These are phyloP conservation scores for Scedosporium dehoogii DNA, from an alignment of 2,329 filamentous ascomycete genomes.

Conservation along the genomic window DNA sequence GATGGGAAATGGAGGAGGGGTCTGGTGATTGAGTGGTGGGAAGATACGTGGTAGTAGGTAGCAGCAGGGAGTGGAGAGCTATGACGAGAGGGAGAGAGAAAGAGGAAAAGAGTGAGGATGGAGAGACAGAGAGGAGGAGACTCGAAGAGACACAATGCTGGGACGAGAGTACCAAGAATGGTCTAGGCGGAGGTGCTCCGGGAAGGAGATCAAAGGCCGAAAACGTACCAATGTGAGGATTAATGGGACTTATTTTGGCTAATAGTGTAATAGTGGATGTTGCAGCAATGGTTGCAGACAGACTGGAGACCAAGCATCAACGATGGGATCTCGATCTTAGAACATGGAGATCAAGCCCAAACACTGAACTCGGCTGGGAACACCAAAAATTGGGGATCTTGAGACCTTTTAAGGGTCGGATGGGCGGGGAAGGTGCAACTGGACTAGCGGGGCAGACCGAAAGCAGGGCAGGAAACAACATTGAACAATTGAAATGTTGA, in stretches of 20 bases:
- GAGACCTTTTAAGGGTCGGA: not conserved
- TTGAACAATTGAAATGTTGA: constrained; percentile 1
- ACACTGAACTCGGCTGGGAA: not conserved
- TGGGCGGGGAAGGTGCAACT: constrained; percentile 1
- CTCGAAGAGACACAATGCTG: not conserved
- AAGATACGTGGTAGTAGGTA: not conserved
- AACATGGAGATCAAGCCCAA: not conserved
- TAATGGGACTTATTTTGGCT: not conserved
- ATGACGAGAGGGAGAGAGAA: not conserved
- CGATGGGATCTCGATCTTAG: not conserved
- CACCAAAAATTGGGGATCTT: not conserved
- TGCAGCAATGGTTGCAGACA: not conserved
- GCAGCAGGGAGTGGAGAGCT: not conserved
- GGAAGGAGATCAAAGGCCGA: not conserved
- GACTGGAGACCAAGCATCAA: not conserved
- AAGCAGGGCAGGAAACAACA: not conserved
- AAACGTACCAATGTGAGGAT: not conserved
- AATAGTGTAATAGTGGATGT: not conserved
- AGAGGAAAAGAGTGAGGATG: not conserved
- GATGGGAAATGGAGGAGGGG: constrained; percentile 6
- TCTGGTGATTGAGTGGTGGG: constrained; percentile 6
- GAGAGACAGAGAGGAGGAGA: not conserved
- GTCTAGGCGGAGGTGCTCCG: not conserved
- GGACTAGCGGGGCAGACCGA: not conserved
- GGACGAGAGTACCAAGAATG: not conserved